Evolutionary conservation across 306 rosid species (phyloP).

Genomic region (Begonia masoniana): DNA sequence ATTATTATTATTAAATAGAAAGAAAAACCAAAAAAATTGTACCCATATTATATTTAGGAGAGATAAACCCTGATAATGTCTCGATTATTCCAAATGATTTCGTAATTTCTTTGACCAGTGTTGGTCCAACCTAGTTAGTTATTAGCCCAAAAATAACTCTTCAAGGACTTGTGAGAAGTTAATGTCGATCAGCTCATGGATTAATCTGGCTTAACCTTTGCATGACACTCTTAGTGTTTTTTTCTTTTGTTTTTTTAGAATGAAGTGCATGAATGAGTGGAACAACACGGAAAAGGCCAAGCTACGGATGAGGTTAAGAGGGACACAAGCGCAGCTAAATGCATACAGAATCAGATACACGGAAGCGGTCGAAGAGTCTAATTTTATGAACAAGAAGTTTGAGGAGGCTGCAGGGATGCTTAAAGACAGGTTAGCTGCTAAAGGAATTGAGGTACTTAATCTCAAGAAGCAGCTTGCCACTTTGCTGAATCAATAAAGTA

Average conservation of each 20-base stretch:
- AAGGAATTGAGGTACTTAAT: constrained; percentile 45
- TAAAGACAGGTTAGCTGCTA: constrained; percentile 46
- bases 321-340: constrained; percentile 59
- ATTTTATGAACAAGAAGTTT: constrained; percentile 28
- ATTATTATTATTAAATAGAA: no score
- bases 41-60: no score
- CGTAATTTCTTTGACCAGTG: no score
- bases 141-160: no score
- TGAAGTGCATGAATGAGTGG: constrained; percentile 9
- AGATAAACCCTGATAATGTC: no score
- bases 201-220: no score
- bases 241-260: constrained; percentile 27
- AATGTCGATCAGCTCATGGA: no score
- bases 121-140: no score
- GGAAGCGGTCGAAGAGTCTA: constrained; percentile 36
- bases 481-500: constrained; percentile 9
- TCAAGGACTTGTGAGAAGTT: no score
- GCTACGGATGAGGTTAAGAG: constrained; percentile 49
- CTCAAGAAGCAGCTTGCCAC: constrained; percentile 49
- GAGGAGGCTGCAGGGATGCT: constrained; percentile 42
- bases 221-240: neutral
- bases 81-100: no score
- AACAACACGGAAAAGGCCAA: constrained; percentile 33
- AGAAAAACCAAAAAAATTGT: no score
- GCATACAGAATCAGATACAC: constrained; percentile 41